Evolutionary conservation across 2,329 filamentous ascomycete genomes (phyloP).

Genomic region (Fusarium mangiferae): DNA sequence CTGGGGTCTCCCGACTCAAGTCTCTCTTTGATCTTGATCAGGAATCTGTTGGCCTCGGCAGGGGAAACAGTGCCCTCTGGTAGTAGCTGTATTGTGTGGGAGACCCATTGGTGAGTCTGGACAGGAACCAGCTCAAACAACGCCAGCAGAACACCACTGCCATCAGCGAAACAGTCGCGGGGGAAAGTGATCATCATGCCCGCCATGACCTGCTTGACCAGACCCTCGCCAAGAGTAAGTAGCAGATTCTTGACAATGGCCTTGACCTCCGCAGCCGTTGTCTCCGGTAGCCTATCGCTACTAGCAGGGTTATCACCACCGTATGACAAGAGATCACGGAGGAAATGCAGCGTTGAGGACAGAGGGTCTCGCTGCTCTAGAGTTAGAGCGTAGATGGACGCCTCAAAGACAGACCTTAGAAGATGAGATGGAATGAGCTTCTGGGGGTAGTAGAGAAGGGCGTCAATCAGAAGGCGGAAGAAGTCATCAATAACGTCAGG

Average conservation of each 20-base stretch:
- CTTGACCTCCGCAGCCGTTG: constrained; percentile 76
- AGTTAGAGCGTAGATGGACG: constrained; percentile 85
- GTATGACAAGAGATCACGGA: constrained; percentile 91
- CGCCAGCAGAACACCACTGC: constrained; percentile 88
- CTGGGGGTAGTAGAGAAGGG: constrained; percentile 90
- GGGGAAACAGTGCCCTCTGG: constrained; percentile 84
- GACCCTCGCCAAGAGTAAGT: constrained; percentile 73
- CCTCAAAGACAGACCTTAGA: constrained; percentile 84
- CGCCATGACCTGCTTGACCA: constrained; percentile 90
- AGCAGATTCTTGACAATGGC: constrained; percentile 79
- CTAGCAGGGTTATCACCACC: constrained; percentile 78
- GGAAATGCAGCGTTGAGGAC: constrained; percentile 90
- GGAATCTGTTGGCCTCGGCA: constrained; percentile 81
- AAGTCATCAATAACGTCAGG: constrained; percentile 94
- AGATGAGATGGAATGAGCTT: constrained; percentile 83
- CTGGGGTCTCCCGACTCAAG: constrained; percentile 71
- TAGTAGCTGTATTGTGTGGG: constrained; percentile 83
- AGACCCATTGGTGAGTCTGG: constrained; percentile 84
- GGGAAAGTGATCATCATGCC: constrained; percentile 99
- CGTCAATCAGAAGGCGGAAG: constrained; percentile 91
- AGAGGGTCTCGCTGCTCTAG: constrained; percentile 93
- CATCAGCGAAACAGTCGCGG: constrained; percentile 93
- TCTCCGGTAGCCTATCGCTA: constrained; percentile 65
- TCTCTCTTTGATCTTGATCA: constrained; percentile 82
- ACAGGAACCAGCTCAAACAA: constrained; percentile 88